Percentiles rank a stretch among this genome's conserved stretches.
Conservation (phyloP, 805 yeast species). For the Metschnikowia gelsemii region DNA sequence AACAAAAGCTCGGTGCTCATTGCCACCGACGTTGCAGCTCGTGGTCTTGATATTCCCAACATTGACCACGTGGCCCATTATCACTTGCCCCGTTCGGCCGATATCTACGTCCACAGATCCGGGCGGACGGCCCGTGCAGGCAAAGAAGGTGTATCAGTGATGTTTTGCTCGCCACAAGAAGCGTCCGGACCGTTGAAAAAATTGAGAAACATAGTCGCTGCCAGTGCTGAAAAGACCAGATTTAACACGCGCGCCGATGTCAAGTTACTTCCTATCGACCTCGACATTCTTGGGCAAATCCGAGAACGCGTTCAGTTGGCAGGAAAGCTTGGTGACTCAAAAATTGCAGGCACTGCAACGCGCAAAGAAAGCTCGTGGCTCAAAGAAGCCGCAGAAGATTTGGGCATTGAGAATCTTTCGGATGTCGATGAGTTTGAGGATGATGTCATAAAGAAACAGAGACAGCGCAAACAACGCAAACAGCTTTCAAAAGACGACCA, state of each 20-base stretch:
- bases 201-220: conserved; percentile 57
- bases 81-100: conserved; percentile 92
- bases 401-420: conserved; percentile 72
- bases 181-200: conserved; percentile 84
- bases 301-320: conserved; percentile 69
- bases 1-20: conserved; percentile 65
- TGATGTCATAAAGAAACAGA: conserved; percentile 62
- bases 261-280: conserved; percentile 72
- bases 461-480: conserved; percentile 45
- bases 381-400: conserved; percentile 86
- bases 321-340: conserved; percentile 71
- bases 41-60: conserved; percentile 90
- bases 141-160: conserved; percentile 88
- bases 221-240: conserved; percentile 23
- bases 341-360: conserved; percentile 55
- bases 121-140: conserved; percentile 99
- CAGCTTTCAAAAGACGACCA: conserved; percentile 49
- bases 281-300: conserved; percentile 67
- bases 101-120: conserved; percentile 90
- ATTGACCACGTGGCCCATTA: conserved; percentile 95
- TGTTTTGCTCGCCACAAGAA: conserved; percentile 92
- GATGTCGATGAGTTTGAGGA: conserved; percentile 66
- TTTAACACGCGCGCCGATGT: conserved; percentile 49
- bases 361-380: conserved; percentile 79
- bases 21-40: conserved; percentile 97